phyloP scores from a whole-genome alignment of 2,329 filamentous ascomycete genomes.

The Pseudocercospora eumusae region DNA sequence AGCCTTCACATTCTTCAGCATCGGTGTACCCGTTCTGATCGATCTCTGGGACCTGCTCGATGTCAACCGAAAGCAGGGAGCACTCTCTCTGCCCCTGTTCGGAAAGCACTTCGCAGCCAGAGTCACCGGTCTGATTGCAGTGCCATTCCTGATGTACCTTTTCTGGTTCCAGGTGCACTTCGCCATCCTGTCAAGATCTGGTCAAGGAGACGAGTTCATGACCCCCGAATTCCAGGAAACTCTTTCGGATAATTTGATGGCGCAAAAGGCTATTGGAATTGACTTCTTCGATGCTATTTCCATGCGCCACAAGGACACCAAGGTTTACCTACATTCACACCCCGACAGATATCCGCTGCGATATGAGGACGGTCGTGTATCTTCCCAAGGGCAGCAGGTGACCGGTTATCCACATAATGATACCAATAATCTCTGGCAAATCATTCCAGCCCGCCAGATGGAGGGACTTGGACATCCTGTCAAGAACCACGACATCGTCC shows the following conservation, averaged over 20 bases:
- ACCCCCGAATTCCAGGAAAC: slow-evolving; percentile 97
- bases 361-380: slow-evolving; percentile 96
- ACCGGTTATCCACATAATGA: slow-evolving; percentile 98
- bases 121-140: slow-evolving; percentile 78
- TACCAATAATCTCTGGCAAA: slow-evolving; percentile 98
- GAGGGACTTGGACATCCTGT: slow-evolving; percentile 66
- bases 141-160: slow-evolving; percentile 96
- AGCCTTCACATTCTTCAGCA: slow-evolving; percentile 93
- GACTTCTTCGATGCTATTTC: slow-evolving; percentile 88
- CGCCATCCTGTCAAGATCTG: slow-evolving; percentile 80
- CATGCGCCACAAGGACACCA: slow-evolving; percentile 95
- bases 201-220: slow-evolving; percentile 98
- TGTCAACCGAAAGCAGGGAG: slow-evolving; percentile 78
- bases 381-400: slow-evolving; percentile 94
- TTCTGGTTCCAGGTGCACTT: slow-evolving; percentile 99
- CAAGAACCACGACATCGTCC: slow-evolving; percentile 80
- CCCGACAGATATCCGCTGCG: slow-evolving; percentile 83
- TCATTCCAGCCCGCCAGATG: slow-evolving; percentile 66
- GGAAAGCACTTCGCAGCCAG: slow-evolving; percentile 88
- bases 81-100: slow-evolving; percentile 77
- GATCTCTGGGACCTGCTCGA: slow-evolving; percentile 95
- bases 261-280: slow-evolving; percentile 79
- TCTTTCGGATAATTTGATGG: slow-evolving; percentile 90
- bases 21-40: slow-evolving; percentile 88
- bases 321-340: slow-evolving; percentile 93